Percentiles rank a stretch among this genome's conserved stretches.
phyloP scores from a whole-genome alignment of 108 stramenopile genomes.

The Nitzschia palea region DNA sequence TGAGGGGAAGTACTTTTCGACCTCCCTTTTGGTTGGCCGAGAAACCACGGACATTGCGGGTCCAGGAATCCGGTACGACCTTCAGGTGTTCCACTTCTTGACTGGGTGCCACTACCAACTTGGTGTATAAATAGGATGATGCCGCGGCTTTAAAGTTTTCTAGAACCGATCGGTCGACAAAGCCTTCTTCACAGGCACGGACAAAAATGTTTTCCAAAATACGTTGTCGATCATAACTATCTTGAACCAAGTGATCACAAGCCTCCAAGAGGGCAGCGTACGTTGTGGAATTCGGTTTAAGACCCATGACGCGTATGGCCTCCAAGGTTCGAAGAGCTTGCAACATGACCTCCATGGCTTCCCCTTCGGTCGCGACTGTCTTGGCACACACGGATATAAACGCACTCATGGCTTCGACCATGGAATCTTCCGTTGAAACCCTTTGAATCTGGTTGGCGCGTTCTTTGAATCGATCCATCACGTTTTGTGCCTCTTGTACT shows the following conservation, averaged over 20 bases:
- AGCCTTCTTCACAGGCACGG: slow-evolving; percentile 69
- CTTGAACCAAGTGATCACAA: slow-evolving; percentile 42
- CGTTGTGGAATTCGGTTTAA: slow-evolving; percentile 58
- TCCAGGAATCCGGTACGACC: slow-evolving; percentile 74
- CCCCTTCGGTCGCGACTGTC: slow-evolving; percentile 2
- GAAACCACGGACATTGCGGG: slow-evolving; percentile 56
- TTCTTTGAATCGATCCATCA: slow-evolving; percentile 10
- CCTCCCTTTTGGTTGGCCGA: slow-evolving; percentile 43
- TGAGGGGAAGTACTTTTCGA: slow-evolving; percentile 57
- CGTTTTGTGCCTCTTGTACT: neutral
- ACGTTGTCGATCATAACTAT: slow-evolving; percentile 45
- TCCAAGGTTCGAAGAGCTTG: slow-evolving; percentile 49
- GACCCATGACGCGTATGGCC: slow-evolving; percentile 37
- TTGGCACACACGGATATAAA: slow-evolving; percentile 59
- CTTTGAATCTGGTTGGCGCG: neutral
- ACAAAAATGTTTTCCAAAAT: slow-evolving; percentile 64
- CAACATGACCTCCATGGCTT: slow-evolving; percentile 23
- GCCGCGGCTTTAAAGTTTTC: slow-evolving; percentile 46
- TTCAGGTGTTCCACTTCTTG: slow-evolving; percentile 39
- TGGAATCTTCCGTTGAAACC: neutral
- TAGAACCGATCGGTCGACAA: slow-evolving; percentile 62
- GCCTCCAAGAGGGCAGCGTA: slow-evolving; percentile 65
- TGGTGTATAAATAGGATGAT: slow-evolving; percentile 55
- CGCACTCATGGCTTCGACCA: slow-evolving; percentile 48
- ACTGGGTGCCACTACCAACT: slow-evolving; percentile 51